Percentiles rank a stretch among this genome's conserved stretches.
phyloP scores from a whole-genome alignment of 805 yeast genomes.

The Nematodospora valgi region DNA sequence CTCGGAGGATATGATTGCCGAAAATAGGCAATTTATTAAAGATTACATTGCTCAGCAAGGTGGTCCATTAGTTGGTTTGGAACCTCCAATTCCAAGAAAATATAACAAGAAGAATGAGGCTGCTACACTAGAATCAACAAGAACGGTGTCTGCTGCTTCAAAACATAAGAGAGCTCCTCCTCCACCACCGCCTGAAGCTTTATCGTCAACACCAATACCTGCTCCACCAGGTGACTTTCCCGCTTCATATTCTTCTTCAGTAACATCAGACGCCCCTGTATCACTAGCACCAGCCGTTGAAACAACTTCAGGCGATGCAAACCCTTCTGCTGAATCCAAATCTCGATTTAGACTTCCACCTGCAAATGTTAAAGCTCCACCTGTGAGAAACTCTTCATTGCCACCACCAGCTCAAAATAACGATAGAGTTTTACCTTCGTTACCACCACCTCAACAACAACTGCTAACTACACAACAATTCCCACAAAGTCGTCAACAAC shows the following conservation, averaged over 20 bases:
- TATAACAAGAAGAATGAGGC: slow-evolving; percentile 19
- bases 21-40: slow-evolving; percentile 77
- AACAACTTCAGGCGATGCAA: slow-evolving; percentile 1
- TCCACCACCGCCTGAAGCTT: slow-evolving; percentile 33
- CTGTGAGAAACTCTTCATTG: slow-evolving; percentile 17
- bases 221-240: slow-evolving; percentile 12
- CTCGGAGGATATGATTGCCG: slow-evolving; percentile 85
- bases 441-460: slow-evolving; percentile 4
- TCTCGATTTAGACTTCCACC: slow-evolving; percentile 38
- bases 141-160: slow-evolving; percentile 11
- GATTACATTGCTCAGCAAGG: slow-evolving; percentile 71
- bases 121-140: slow-evolving; percentile 14
- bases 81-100: slow-evolving; percentile 78
- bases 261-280: slow-evolving; percentile 12
- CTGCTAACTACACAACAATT: slow-evolving; percentile 2
- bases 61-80: slow-evolving; percentile 76
- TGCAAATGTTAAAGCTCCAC: slow-evolving; percentile 26
- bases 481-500: background rate
- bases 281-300: slow-evolving; percentile 6
- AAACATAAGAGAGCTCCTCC: slow-evolving; percentile 34
- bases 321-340: slow-evolving; percentile 13
- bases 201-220: slow-evolving; percentile 10
- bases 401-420: slow-evolving; percentile 1
- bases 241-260: slow-evolving; percentile 9
- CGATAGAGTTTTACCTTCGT: background rate